Conservation (phyloP, 805 yeast species). For the Yarrowia sp. region DNA sequence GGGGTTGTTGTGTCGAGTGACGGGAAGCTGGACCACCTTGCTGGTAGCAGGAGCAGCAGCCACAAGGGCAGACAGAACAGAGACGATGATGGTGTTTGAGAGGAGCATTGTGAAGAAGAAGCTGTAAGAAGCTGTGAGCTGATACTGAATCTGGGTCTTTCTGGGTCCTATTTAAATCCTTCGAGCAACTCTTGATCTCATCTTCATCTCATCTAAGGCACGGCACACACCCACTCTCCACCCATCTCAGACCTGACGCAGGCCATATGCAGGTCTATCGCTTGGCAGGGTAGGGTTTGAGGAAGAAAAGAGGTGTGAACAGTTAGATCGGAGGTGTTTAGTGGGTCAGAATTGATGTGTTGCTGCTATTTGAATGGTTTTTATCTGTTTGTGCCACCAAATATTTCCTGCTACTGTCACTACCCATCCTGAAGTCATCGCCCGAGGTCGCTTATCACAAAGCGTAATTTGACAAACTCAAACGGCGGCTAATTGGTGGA, state of each 20-base stretch:
- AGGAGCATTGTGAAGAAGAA: background rate
- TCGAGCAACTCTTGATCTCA: no score
- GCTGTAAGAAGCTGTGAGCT: background rate
- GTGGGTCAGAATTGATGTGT: no score
- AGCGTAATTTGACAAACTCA: no score
- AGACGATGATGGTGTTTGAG: constrained; percentile 9
- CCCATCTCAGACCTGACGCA: background rate
- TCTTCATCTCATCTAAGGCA: background rate
- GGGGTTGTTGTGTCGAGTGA: constrained; percentile 14
- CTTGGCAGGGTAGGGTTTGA: background rate
- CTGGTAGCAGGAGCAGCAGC: constrained; percentile 8
- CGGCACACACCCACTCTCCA: background rate
- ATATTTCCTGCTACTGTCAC: no score
- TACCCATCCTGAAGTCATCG: background rate
- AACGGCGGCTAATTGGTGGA: background rate
- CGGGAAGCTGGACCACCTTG: constrained; percentile 7
- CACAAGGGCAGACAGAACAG: background rate
- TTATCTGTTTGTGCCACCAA: no score
- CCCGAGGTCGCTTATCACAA: no score
- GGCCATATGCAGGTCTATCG: background rate
- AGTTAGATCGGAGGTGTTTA: no score
- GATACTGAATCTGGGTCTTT: no score
- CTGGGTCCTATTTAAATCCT: background rate
- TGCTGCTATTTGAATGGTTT: no score
- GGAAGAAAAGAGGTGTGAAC: no score